Conservation (phyloP, 2,329 filamentous ascomycete species). For the Diaporthe vexans region DNA sequence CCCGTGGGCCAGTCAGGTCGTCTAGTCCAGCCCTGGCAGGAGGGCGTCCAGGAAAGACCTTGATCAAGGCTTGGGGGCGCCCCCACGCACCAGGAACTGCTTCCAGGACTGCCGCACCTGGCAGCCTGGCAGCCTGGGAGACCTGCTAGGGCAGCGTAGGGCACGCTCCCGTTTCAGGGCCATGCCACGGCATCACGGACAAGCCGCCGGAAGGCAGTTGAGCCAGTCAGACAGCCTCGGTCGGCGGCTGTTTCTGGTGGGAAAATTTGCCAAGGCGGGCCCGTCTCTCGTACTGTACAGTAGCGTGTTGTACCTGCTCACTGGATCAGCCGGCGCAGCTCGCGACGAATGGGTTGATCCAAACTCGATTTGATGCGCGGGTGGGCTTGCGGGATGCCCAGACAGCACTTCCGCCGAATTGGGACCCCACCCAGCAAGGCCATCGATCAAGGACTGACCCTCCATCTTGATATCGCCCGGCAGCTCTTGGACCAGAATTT, state of each 20-base stretch:
- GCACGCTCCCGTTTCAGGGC: conserved; percentile 21
- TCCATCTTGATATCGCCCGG: conserved; percentile 21
- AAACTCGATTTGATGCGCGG: conserved; percentile 16
- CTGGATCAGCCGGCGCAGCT: neutral
- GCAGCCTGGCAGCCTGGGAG: too few relatives aligned
- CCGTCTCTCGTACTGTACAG: neutral
- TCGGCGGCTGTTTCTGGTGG: conserved; percentile 3
- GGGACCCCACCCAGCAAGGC: conserved; percentile 9
- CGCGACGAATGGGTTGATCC: conserved; percentile 24
- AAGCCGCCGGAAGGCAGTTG: neutral
- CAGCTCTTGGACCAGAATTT: neutral
- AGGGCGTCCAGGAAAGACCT: conserved; percentile 10
- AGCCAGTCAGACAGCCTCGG: conserved; percentile 1
- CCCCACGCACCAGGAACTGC: conserved; percentile 25
- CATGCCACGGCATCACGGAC: conserved; percentile 2
- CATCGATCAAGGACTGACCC: conserved; percentile 16
- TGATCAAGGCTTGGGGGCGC: neutral
- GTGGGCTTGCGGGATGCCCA: conserved; percentile 26
- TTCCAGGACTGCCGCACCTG: conserved; percentile 4
- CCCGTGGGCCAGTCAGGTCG: conserved; percentile 2
- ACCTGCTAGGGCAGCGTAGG: neutral
- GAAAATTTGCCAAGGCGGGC: conserved; percentile 18
- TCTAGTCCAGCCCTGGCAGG: conserved; percentile 23
- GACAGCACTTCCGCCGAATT: conserved; percentile 31
- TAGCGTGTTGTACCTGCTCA: neutral